These are phyloP conservation scores for Aechmea fasciata DNA, from an alignment of 176 grass and related monocot genomes.

Conservation along the genomic window DNA sequence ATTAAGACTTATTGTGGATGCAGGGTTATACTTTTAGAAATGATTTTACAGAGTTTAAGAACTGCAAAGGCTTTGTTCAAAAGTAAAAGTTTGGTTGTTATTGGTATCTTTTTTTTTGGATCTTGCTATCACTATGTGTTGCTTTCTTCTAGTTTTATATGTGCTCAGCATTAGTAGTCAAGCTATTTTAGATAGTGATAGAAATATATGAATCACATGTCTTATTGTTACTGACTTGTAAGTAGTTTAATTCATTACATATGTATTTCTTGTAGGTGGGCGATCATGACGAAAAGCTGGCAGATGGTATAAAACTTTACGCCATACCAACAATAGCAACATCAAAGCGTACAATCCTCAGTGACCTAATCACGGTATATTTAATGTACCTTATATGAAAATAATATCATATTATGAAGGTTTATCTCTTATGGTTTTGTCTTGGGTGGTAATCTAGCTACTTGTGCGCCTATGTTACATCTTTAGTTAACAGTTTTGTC, in stretches of 20 bases:
- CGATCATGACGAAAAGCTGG: conserved; percentile 86
- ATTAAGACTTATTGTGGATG: no score
- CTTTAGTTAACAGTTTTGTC: neutral
- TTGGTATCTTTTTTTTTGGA: no score
- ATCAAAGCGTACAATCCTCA: conserved; percentile 87
- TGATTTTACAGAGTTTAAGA: no score
- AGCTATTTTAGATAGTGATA: neutral
- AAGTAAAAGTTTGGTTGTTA: neutral
- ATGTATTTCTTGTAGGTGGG: conserved; percentile 56
- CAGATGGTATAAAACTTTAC: conserved; percentile 93
- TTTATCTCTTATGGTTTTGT: neutral
- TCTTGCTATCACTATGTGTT: no score
- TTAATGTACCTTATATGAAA: conserved; percentile 10
- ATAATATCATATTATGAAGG: conserved; percentile 1
- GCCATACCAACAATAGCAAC: conserved; percentile 69
- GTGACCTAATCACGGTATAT: conserved; percentile 87
- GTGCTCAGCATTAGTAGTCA: no score
- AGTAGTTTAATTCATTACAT: conserved; percentile 1
- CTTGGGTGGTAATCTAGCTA: neutral
- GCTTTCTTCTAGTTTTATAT: no score
- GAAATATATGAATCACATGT: neutral
- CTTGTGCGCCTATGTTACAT: neutral
- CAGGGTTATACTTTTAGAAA: no score
- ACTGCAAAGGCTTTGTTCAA: neutral
- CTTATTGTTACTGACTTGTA: neutral